Evolutionary conservation across 2,329 filamentous ascomycete species (phyloP).

Genomic region (Chaetomium sp.): DNA sequence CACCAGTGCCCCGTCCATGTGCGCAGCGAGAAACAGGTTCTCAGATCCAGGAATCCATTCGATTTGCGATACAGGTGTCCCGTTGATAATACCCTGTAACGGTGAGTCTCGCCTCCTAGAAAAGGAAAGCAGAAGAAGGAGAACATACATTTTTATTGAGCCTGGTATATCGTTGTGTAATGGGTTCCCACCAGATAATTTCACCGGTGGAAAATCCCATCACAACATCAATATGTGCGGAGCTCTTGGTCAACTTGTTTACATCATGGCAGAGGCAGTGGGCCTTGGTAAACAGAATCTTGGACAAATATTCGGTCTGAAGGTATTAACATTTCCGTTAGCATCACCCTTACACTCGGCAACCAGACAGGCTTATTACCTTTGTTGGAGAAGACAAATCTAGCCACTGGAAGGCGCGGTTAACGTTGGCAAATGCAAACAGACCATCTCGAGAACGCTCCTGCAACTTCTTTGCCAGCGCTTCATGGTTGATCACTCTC

Average conservation of each 20-base stretch:
- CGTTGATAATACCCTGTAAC: slow-evolving; percentile 74
- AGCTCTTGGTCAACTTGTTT: slow-evolving; percentile 72
- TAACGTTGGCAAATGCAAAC: slow-evolving; percentile 92
- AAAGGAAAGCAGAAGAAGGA: neutral
- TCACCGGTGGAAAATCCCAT: slow-evolving; percentile 96
- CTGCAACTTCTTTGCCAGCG: slow-evolving; percentile 66
- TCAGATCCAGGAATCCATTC: slow-evolving; percentile 93
- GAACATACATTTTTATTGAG: slow-evolving; percentile 85
- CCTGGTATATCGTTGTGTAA: slow-evolving; percentile 89
- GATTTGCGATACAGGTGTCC: slow-evolving; percentile 77
- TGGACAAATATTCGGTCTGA: slow-evolving; percentile 83
- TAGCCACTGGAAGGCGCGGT: slow-evolving; percentile 92
- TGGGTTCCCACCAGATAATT: slow-evolving; percentile 97
- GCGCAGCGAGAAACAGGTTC: slow-evolving; percentile 82
- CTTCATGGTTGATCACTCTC: slow-evolving; percentile 87
- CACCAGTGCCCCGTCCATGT: slow-evolving; percentile 83
- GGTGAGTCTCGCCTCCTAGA: slow-evolving; percentile 14
- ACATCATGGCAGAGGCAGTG: slow-evolving; percentile 93
- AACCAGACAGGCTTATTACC: slow-evolving; percentile 30
- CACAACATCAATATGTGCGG: slow-evolving; percentile 78
- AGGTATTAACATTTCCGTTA: slow-evolving; percentile 22
- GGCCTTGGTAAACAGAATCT: slow-evolving; percentile 94
- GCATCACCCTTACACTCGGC: neutral
- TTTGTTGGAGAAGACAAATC: slow-evolving; percentile 74
- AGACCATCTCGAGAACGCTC: slow-evolving; percentile 74